These are phyloP conservation scores for Gaeumannomyces sp. DNA, from an alignment of 2,329 filamentous ascomycete species.

Conservation along the genomic window DNA sequence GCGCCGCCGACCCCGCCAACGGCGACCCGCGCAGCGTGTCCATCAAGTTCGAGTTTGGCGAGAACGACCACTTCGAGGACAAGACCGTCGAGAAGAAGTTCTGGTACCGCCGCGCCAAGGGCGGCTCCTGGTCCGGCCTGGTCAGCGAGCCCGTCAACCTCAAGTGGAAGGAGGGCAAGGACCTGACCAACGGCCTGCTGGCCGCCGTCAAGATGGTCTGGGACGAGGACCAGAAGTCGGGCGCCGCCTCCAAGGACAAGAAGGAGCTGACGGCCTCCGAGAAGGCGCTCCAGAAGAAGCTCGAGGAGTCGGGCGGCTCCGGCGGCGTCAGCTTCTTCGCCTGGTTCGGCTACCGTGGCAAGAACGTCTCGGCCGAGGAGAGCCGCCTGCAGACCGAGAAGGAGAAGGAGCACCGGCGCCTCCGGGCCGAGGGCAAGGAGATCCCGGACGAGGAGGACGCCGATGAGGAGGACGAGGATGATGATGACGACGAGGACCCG, in stretches of 20 bases:
- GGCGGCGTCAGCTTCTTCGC: conserved; percentile 76
- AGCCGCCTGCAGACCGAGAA: conserved; percentile 54
- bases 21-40: conserved; percentile 77
- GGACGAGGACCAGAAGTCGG: conserved; percentile 42
- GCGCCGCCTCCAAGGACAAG: conserved; percentile 24
- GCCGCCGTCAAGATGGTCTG: conserved; percentile 65
- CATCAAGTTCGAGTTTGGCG: conserved; percentile 70
- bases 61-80: conserved; percentile 80
- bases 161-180: conserved; percentile 79
- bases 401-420: conserved; percentile 49
- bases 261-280: conserved; percentile 39
- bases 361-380: conserved; percentile 67
- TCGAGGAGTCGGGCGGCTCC: conserved; percentile 41
- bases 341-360: conserved; percentile 76
- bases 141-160: conserved; percentile 87
- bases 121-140: conserved; percentile 65
- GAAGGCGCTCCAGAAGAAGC: conserved; percentile 12
- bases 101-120: conserved; percentile 64
- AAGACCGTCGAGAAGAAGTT: conserved; percentile 83
- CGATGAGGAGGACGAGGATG: conserved; percentile 55
- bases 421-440: conserved; percentile 34
- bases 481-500: conserved; percentile 57
- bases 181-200: conserved; percentile 75
- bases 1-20: conserved; percentile 27
- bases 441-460: conserved; percentile 45